A percentile compares a stretch with the other conserved stretches of the same genome.
Conservation (phyloP, 108 stramenopile species). For the Cyclostephanos tholiformis region DNA sequence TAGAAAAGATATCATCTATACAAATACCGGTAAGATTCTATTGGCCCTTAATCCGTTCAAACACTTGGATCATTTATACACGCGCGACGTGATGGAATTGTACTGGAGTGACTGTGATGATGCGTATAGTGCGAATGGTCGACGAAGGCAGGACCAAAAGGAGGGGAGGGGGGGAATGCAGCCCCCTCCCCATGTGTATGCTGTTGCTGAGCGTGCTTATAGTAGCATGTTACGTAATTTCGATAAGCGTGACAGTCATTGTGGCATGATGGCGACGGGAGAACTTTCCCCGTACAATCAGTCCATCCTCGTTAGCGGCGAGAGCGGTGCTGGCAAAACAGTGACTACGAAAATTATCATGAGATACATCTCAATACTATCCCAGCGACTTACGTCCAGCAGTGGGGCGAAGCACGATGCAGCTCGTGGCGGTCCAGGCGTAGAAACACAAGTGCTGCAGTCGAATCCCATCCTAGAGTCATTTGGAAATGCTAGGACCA, state of each 20-base stretch:
- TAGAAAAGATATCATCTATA: constrained; percentile 77
- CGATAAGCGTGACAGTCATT: constrained; percentile 38
- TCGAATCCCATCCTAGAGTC: constrained; percentile 91
- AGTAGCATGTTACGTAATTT: constrained; percentile 63
- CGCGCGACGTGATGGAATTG: constrained; percentile 30
- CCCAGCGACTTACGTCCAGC: constrained; percentile 45
- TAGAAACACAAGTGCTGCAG: constrained; percentile 84
- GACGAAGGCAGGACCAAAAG: constrained; percentile 3
- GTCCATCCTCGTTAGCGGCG: constrained; percentile 78
- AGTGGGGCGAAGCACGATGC: constrained; percentile 50
- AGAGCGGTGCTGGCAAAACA: constrained; percentile 87
- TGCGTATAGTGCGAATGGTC: constrained; percentile 17
- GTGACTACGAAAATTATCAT: constrained; percentile 89
- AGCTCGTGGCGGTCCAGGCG: constrained; percentile 32
- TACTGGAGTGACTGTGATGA: constrained; percentile 17
- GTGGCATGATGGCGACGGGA: constrained; percentile 14
- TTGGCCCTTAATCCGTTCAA: constrained; percentile 92
- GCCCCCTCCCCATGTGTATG: constrained; percentile 78
- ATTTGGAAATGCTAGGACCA: constrained; percentile 91
- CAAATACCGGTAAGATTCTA: constrained; percentile 88
- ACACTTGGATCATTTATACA: constrained; percentile 40
- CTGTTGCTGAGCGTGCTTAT: constrained; percentile 92
- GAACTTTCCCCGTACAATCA: constrained; percentile 43
- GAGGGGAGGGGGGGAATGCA: constrained; percentile 1
- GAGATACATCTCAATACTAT: constrained; percentile 78